Evolutionary conservation across 345 rosid species (phyloP).

Genomic region (Populus deltoides): DNA sequence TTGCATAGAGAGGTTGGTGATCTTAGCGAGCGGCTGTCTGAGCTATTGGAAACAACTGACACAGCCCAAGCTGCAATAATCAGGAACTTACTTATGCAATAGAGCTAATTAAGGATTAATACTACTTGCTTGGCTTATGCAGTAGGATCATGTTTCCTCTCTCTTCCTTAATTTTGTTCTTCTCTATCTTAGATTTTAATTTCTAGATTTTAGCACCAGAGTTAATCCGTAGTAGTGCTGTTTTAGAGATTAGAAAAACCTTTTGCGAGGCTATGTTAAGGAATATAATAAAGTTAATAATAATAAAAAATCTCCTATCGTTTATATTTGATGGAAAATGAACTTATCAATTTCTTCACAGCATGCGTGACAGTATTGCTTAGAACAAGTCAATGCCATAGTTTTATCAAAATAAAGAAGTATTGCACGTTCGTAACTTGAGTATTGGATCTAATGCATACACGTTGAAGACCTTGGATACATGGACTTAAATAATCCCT

Average conservation of each 20-base stretch:
- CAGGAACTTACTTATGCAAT: constrained; percentile 61
- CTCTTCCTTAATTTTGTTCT: constrained; percentile 1
- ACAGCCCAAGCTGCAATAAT: constrained; percentile 73
- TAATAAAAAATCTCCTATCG: neutral
- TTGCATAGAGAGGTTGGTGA: constrained; percentile 77
- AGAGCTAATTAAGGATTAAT: neutral
- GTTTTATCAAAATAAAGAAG: neutral
- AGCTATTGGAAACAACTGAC: constrained; percentile 66
- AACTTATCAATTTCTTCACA: neutral
- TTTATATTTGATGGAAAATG: neutral
- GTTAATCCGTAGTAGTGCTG: neutral
- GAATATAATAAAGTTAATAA: constrained; percentile 17
- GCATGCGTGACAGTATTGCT: neutral
- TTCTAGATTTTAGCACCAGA: neutral
- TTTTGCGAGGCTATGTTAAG: constrained; percentile 17
- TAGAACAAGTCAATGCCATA: neutral
- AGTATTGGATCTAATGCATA: neutral
- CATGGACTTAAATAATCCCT: neutral
- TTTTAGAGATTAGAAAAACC: constrained; percentile 15
- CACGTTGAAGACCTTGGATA: neutral
- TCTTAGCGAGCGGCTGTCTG: constrained; percentile 74
- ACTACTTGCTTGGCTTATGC: neutral
- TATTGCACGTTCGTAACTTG: neutral
- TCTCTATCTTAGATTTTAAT: neutral
- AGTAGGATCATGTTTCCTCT: neutral